phyloP scores from a whole-genome alignment of 257 asterid species.

The Primulina eburnea region DNA sequence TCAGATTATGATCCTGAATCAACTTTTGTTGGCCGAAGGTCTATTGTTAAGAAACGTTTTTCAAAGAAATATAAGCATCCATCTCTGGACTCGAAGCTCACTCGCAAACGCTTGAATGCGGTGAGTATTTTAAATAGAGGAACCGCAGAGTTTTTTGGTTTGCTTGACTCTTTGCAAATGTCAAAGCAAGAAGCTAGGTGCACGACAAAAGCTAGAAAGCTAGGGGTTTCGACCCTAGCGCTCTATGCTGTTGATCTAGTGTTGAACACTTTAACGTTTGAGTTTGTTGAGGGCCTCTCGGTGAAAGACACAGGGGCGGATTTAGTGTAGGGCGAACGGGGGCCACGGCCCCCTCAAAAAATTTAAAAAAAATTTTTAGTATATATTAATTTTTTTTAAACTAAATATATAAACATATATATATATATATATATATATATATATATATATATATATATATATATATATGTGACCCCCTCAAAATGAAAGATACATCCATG shows the following conservation, averaged over 20 bases:
- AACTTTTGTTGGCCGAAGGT: conserved; percentile 71
- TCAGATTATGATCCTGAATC: no score
- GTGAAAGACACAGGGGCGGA: no score
- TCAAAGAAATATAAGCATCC: conserved; percentile 94
- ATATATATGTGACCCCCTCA: no score
- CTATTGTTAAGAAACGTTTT: conserved; percentile 83
- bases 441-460: no score
- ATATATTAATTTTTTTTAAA: no score
- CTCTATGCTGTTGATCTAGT: conserved; percentile 78
- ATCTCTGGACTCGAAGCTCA: conserved; percentile 73
- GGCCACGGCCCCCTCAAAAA: no score
- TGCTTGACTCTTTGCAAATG: conserved; percentile 29
- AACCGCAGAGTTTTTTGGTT: conserved; percentile 4
- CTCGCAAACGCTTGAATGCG: conserved; percentile 84
- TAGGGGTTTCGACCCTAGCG: conserved; percentile 80
- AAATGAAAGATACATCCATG: no score
- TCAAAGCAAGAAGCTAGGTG: conserved; percentile 87
- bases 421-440: no score
- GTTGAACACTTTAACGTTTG: conserved; percentile 66
- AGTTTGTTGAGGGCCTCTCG: conserved; percentile 75
- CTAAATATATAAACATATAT: no score
- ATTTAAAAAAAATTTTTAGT: no score
- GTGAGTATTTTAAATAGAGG: conserved; percentile 39
- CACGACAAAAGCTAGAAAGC: conserved; percentile 83
- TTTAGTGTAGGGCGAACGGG: no score